These are phyloP conservation scores for Eleusine coracana DNA, from an alignment of 176 grass and related monocot genomes.

Conservation along the genomic window DNA sequence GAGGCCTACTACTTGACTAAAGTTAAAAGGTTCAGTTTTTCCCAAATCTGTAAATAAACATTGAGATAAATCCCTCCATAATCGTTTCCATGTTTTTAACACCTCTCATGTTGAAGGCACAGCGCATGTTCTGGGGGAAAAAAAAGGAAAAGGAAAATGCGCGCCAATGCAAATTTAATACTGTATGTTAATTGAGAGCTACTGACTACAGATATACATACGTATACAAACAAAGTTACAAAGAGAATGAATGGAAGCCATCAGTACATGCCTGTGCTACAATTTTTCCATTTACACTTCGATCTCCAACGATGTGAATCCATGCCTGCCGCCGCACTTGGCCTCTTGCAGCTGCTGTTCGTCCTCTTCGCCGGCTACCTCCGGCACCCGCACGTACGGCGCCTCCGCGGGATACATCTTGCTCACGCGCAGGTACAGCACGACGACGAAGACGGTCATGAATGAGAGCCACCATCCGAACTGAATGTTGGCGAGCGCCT, in stretches of 20 bases:
- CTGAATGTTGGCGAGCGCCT: conserved; percentile 67
- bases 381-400: conserved; percentile 44
- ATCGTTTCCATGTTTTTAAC: too few relatives aligned
- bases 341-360: background rate
- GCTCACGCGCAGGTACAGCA: conserved; percentile 49
- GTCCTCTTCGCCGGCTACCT: conserved; percentile 29
- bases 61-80: too few relatives aligned
- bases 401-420: conserved; percentile 46
- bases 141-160: too few relatives aligned
- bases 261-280: background rate
- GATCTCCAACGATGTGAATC: conserved; percentile 49
- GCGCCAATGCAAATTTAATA: too few relatives aligned
- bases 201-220: background rate
- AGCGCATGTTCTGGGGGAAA: too few relatives aligned
- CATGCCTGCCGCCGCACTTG: conserved; percentile 24
- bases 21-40: too few relatives aligned
- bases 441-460: conserved; percentile 52
- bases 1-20: too few relatives aligned
- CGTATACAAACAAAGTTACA: too few relatives aligned
- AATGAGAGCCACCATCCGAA: conserved; percentile 69
- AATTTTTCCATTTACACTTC: conserved; percentile 32
- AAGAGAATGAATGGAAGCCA: background rate
- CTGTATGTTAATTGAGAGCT: too few relatives aligned
- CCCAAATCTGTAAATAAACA: too few relatives aligned
- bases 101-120: too few relatives aligned